Evolutionary conservation across 2,329 filamentous ascomycete species (phyloP).

Genomic region (Dactylellina sp.): DNA sequence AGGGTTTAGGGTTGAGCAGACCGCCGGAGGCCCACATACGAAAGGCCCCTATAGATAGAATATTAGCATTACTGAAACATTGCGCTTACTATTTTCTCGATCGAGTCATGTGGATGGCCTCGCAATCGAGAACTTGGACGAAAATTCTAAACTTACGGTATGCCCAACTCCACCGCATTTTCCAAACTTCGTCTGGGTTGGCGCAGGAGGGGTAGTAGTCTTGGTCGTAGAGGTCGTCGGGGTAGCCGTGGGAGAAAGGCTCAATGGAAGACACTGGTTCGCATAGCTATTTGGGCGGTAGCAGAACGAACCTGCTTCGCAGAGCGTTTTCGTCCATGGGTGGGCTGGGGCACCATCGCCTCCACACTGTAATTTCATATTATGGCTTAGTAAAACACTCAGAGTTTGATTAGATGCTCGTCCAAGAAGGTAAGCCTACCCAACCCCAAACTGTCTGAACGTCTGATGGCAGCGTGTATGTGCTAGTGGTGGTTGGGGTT

Average conservation of each 20-base stretch:
- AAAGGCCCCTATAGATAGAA: slow-evolving; percentile 8
- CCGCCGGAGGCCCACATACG: slow-evolving; percentile 8
- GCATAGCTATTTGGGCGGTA: slow-evolving; percentile 1
- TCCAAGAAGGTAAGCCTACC: background rate
- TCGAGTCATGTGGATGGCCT: background rate
- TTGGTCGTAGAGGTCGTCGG: background rate
- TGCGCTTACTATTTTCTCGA: background rate
- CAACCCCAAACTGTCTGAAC: slow-evolving; percentile 25
- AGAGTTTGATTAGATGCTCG: no score
- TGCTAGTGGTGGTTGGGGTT: slow-evolving; percentile 10
- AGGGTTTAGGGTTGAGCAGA: slow-evolving; percentile 20
- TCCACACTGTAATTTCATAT: slow-evolving; percentile 22
- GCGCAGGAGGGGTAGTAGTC: background rate
- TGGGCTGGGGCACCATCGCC: slow-evolving; percentile 3
- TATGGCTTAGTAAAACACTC: no score
- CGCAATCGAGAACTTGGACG: background rate
- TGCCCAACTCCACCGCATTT: slow-evolving; percentile 12
- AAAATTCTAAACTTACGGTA: slow-evolving; percentile 8
- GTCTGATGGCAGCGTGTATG: slow-evolving; percentile 10
- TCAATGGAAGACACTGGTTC: slow-evolving; percentile 15
- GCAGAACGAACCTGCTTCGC: slow-evolving; percentile 19
- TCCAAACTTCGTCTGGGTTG: slow-evolving; percentile 22
- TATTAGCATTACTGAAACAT: slow-evolving; percentile 2
- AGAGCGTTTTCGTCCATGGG: slow-evolving; percentile 26
- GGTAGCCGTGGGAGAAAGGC: slow-evolving; percentile 7